These are phyloP conservation scores for Pestalotiopsis sp. DNA, from an alignment of 2,329 filamentous ascomycete species.

Conservation along the genomic window DNA sequence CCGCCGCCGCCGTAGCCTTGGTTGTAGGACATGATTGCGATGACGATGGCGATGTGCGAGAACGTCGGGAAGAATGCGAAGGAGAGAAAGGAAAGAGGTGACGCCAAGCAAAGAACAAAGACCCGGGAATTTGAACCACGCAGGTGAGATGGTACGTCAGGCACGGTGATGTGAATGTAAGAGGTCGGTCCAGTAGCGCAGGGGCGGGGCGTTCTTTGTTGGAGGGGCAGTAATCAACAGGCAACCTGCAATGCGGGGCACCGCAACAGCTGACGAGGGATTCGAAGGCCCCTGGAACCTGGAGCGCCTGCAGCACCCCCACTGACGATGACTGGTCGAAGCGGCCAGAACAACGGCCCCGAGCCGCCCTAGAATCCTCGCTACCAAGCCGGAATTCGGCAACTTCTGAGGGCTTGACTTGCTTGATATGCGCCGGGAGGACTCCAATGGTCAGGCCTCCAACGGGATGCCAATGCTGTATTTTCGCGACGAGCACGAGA, in stretches of 20 bases:
- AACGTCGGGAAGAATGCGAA: background rate
- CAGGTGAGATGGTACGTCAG: too few relatives aligned
- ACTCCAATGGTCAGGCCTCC: constrained; percentile 2
- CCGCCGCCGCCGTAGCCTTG: constrained; percentile 17
- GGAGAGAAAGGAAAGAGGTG: background rate
- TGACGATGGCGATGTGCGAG: background rate
- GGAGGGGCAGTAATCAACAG: background rate
- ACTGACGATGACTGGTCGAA: background rate
- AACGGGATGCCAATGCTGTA: background rate
- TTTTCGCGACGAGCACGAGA: background rate
- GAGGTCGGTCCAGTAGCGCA: background rate
- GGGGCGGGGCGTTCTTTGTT: background rate
- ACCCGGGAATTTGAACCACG: background rate
- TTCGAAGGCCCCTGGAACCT: background rate
- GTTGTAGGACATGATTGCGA: constrained; percentile 13
- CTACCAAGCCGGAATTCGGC: background rate
- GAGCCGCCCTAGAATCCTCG: background rate
- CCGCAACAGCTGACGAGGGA: background rate
- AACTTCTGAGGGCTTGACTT: background rate
- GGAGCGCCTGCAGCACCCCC: background rate
- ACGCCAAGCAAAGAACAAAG: background rate
- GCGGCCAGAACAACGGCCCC: background rate
- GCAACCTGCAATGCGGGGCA: background rate
- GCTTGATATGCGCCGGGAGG: constrained; percentile 3
- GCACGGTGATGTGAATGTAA: background rate